Percentiles rank a stretch among this genome's conserved stretches.
phyloP scores from a whole-genome alignment of 2,329 filamentous ascomycete genomes.

The Aspergillus tubingensis region DNA sequence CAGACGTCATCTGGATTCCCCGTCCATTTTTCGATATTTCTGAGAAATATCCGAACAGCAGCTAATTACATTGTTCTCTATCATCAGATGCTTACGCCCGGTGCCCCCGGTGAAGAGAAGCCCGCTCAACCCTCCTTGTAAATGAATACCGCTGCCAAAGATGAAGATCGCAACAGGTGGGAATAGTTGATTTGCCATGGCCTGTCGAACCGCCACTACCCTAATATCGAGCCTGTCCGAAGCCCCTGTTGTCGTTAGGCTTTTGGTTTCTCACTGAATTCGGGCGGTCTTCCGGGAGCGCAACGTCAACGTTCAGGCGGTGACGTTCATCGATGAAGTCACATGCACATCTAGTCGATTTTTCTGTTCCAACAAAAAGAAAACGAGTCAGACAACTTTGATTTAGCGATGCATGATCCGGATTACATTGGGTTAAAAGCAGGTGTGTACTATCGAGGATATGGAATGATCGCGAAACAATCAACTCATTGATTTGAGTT shows the following conservation, averaged over 20 bases:
- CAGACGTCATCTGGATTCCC: not conserved
- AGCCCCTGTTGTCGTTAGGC: conserved; percentile 12
- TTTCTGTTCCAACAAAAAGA: not conserved
- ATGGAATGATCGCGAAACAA: not conserved
- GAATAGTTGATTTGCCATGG: conserved; percentile 15
- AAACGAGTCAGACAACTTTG: not conserved
- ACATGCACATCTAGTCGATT: not conserved
- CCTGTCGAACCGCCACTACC: conserved; percentile 9
- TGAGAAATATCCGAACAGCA: not conserved
- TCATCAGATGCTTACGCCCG: conserved; percentile 46
- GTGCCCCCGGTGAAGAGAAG: conserved; percentile 32
- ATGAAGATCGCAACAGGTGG: conserved; percentile 23
- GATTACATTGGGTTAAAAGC: conserved; percentile 1
- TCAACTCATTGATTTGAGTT: conserved; percentile 7
- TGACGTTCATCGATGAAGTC: not conserved
- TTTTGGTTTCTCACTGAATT: conserved; percentile 4
- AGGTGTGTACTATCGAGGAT: conserved; percentile 5
- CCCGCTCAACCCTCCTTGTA: conserved; percentile 39
- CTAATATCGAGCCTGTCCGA: conserved; percentile 4
- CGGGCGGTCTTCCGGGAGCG: conserved; percentile 16
- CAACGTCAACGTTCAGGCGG: not conserved
- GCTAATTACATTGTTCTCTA: conserved; percentile 18
- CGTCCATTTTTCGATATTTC: not conserved
- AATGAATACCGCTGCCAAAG: conserved; percentile 30
- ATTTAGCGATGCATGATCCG: not conserved